These are phyloP conservation scores for Penicillium tannophilum DNA, from an alignment of 495 filamentous ascomycete species.

Conservation along the genomic window DNA sequence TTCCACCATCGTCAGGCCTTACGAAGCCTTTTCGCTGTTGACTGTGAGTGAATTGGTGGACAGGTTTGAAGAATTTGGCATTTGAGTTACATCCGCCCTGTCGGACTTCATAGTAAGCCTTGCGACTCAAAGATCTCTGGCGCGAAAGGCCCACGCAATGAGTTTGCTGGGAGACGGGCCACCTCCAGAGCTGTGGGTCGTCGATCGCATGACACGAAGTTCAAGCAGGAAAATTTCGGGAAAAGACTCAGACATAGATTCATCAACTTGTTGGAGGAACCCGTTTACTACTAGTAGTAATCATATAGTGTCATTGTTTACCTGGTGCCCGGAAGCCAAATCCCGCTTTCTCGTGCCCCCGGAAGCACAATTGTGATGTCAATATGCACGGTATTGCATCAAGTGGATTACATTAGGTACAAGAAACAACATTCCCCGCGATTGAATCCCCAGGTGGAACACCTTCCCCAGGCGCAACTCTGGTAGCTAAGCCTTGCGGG, in stretches of 20 bases:
- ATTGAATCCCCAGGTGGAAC: background rate
- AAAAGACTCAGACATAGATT: background rate
- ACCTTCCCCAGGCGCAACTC: background rate
- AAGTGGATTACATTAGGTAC: slow-evolving; percentile 3
- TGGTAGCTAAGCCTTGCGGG: slow-evolving; percentile 3
- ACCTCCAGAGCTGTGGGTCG: background rate
- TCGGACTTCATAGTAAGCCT: background rate
- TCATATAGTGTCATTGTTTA: background rate
- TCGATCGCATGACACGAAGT: background rate
- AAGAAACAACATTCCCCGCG: background rate
- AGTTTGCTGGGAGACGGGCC: background rate
- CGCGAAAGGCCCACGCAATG: background rate
- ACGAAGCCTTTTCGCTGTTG: background rate
- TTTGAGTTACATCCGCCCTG: background rate
- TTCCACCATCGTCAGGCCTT: background rate
- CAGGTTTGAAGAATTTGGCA: background rate
- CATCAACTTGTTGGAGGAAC: background rate
- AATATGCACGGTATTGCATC: background rate
- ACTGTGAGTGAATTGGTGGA: background rate
- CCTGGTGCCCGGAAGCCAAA: background rate
- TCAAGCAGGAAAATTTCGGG: background rate
- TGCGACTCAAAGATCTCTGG: background rate
- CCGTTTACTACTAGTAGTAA: background rate
- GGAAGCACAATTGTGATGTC: background rate
- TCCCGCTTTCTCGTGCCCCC: background rate